Evolutionary conservation across 176 grass and related monocot species (phyloP), one percentile per base, ranked within the genome.

Genomic region (Elymus sibiricus): DNA sequence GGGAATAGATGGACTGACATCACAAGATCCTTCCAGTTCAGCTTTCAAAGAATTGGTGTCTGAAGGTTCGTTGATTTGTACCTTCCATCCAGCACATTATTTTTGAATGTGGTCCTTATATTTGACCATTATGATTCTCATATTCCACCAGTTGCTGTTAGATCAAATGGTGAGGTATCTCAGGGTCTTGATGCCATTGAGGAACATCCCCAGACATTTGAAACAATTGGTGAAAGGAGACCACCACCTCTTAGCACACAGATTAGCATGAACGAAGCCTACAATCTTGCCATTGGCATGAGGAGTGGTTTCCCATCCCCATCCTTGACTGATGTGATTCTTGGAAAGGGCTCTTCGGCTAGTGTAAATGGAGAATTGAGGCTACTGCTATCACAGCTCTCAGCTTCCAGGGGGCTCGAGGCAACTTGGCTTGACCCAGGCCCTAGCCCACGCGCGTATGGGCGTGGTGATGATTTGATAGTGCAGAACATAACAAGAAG

Each of bases 361-460:
- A 90, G 72, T 81, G 86, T 87, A 77, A 91, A 96, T 17, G 97
- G 95, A 88, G 94, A 96, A 83, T 56, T 99, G 31, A 89, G 91
- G 78, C 86, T 90, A 69, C 86, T 98, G 25, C 79, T 98, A 46
- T 94, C 93, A 66, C 93, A 95, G 61, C 89, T 98, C 63, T 94
- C 96, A 53, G 86, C 93, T 70, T 78, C 90, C 43, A 85, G 86
- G 71, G 86, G 90, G 16, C 79, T 95, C 12, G 93, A 95, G 68
- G 80, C 85, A 43, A 82, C 82, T 51, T 90, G 94, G 92, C 17
- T 75, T 6, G 82, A 93, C 84, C 87, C 86, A 78, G 86, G 89
- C 40, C 90, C 92, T 78, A 92, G 93, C 71, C 96, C 96, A 21
- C 85, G 91, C 38, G 37, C 91, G 71, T 92, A 89, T 72, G 83